These are phyloP conservation scores for Balakata baccata DNA, from an alignment of 345 rosid species.

Conservation along the genomic window DNA sequence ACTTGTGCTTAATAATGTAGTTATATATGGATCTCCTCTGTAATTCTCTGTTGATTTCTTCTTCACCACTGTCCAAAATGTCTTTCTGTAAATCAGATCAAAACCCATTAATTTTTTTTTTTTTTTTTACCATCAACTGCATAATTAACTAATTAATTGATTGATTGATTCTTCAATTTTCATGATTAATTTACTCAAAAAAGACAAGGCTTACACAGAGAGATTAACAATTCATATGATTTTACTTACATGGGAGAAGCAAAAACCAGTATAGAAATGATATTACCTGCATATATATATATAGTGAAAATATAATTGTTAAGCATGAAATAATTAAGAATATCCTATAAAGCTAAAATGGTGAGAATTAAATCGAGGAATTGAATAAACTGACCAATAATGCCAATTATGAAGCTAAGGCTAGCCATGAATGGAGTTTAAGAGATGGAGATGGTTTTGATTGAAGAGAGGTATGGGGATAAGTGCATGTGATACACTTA, in stretches of 20 bases:
- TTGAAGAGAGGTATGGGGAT: constrained; percentile 8
- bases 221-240: too few relatives aligned
- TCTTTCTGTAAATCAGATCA: constrained; percentile 31
- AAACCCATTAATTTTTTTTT: not conserved
- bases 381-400: constrained; percentile 34
- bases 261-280: constrained; percentile 50
- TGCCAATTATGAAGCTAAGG: constrained; percentile 47
- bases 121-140: too few relatives aligned
- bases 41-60: constrained; percentile 55
- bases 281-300: constrained; percentile 53
- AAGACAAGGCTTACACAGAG: too few relatives aligned
- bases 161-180: too few relatives aligned
- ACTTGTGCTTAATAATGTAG: constrained; percentile 56
- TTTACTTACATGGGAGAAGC: constrained; percentile 56
- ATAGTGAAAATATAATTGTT: not conserved
- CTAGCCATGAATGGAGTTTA: constrained; percentile 32
- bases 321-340: not conserved
- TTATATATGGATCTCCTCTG: constrained; percentile 53
- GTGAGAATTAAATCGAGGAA: too few relatives aligned
- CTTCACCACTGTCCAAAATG: constrained; percentile 42
- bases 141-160: too few relatives aligned
- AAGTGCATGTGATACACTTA: not conserved
- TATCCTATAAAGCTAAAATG: too few relatives aligned
- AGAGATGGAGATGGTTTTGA: not conserved
- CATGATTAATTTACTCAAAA: too few relatives aligned